phyloP scores from a whole-genome alignment of 192 early-diverging fungal genomes.

The Entomortierella parvispora region DNA sequence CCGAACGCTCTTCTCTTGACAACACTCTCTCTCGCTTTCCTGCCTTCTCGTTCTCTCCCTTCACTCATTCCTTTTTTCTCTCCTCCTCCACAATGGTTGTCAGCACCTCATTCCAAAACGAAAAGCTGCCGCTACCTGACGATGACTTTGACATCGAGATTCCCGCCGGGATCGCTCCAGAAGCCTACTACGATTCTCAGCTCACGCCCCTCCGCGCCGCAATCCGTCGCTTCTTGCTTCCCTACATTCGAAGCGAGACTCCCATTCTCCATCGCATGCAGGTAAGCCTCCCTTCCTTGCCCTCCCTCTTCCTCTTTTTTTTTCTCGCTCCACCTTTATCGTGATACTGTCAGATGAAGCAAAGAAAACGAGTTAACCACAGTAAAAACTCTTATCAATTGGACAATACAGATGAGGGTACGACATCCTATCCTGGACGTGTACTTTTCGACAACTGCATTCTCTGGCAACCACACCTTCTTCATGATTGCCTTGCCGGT shows the following conservation, averaged over 20 bases:
- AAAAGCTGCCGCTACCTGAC: slow-evolving; percentile 20
- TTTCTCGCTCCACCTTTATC: not conserved
- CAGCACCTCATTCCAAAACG: not conserved
- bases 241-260: slow-evolving; percentile 58
- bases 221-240: slow-evolving; percentile 55
- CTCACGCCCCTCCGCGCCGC: slow-evolving; percentile 54
- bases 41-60: not conserved
- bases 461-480: slow-evolving; percentile 89
- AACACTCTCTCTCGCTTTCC: not conserved
- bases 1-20: not conserved
- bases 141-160: slow-evolving; percentile 47
- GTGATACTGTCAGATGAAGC: too few relatives aligned
- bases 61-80: not conserved
- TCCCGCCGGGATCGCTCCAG: slow-evolving; percentile 47
- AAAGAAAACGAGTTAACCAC: too few relatives aligned
- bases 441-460: slow-evolving; percentile 75
- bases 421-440: slow-evolving; percentile 65
- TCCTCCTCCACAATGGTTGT: not conserved
- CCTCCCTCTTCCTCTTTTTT: not conserved
- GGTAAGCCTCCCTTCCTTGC: slow-evolving; percentile 37
- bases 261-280: slow-evolving; percentile 60
- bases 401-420: slow-evolving; percentile 56
- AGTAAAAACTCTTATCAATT: too few relatives aligned
- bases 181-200: slow-evolving; percentile 59
- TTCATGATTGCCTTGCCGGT: slow-evolving; percentile 85